Evolutionary conservation across 139 green algal genomes (phyloP).

Genomic region (Spirogloea muscicola): DNA sequence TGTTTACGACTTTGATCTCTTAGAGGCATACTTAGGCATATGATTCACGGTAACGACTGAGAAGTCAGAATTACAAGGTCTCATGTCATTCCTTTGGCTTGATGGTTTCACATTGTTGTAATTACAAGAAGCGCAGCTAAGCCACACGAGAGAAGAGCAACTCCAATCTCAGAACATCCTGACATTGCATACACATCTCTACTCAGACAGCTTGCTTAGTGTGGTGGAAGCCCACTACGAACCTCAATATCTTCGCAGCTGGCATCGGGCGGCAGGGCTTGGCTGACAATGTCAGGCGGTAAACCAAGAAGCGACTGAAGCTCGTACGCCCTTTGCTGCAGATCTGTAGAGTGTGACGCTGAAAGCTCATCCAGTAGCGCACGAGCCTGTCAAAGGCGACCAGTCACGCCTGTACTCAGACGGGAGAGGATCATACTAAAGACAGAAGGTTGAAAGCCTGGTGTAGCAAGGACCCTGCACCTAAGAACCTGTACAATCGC

Average conservation of each 20-base stretch:
- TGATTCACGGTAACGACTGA: not conserved
- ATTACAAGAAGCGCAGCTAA: slow-evolving; percentile 7
- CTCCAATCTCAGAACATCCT: not conserved
- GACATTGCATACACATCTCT: not conserved
- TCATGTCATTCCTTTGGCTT: slow-evolving; percentile 4
- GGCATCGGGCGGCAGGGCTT: slow-evolving; percentile 64
- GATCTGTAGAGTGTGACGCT: slow-evolving; percentile 53
- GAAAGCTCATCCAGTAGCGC: slow-evolving; percentile 35
- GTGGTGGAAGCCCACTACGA: not conserved
- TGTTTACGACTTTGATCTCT: not conserved
- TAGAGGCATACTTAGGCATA: not conserved
- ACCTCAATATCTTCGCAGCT: slow-evolving; percentile 70
- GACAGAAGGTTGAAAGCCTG: not conserved
- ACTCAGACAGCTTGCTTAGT: not conserved
- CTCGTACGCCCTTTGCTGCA: slow-evolving; percentile 89
- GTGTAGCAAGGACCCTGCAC: not conserved
- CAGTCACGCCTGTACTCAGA: not conserved
- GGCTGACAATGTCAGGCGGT: slow-evolving; percentile 31
- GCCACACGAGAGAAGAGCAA: slow-evolving; percentile 1
- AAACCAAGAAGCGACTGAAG: slow-evolving; percentile 64
- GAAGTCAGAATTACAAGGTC: not conserved
- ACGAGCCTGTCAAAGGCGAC: not conserved
- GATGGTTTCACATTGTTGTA: slow-evolving; percentile 1
- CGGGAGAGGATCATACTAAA: not conserved
- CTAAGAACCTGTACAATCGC: not conserved